Percentiles rank a stretch among this genome's conserved stretches.
Conservation (phyloP, 345 rosid genomes). For the Brassica rapa region DNA sequence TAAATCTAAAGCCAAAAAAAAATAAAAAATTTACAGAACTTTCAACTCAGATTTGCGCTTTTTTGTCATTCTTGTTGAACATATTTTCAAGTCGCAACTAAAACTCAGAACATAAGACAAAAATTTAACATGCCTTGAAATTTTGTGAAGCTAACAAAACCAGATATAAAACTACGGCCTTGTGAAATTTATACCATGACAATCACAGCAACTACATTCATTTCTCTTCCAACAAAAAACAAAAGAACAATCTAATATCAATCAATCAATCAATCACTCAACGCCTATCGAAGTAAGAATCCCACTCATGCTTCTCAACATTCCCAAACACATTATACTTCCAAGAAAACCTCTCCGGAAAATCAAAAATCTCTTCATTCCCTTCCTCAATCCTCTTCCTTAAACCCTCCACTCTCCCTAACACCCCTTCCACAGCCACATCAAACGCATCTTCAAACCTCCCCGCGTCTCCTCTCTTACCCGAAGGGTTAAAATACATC, state of each 20-base stretch:
- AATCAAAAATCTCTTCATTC: conserved; percentile 39
- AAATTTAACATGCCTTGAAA: not conserved
- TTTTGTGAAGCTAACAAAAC: not conserved
- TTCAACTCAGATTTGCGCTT: not conserved
- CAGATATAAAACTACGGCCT: not conserved
- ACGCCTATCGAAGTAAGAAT: conserved; percentile 50
- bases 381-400: conserved; percentile 48
- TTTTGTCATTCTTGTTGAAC: not conserved
- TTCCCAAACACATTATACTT: conserved; percentile 57
- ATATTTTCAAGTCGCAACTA: not conserved
- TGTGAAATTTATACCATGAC: not conserved
- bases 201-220: conserved; percentile 12
- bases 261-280: not conserved
- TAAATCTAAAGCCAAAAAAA: not conserved
- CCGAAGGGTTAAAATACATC: conserved; percentile 59
- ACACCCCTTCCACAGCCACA: conserved; percentile 61
- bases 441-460: conserved; percentile 77
- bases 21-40: no score
- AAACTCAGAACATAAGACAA: not conserved
- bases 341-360: conserved; percentile 58
- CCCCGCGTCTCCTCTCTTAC: conserved; percentile 41
- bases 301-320: conserved; percentile 62
- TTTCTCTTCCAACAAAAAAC: conserved; percentile 5
- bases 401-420: conserved; percentile 50
- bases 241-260: conserved; percentile 1